Conservation (phyloP, 768 basidiomycete species). For the Leucocoprinus leucothites region DNA sequence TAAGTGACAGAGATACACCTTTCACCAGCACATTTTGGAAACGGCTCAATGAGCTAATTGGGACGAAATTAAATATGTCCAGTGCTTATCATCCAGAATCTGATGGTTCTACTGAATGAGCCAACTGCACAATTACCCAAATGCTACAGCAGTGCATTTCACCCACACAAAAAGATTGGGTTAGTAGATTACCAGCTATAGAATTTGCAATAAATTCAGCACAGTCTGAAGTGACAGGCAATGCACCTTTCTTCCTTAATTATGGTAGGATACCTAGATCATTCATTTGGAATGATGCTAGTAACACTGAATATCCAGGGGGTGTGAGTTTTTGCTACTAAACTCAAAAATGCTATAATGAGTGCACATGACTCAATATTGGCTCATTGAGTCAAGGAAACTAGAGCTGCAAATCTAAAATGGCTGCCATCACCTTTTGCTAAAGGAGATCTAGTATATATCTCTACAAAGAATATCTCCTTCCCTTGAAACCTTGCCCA, state of each 20-base stretch:
- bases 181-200: constrained; percentile 22
- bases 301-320: constrained; percentile 15
- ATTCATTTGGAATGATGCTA: constrained; percentile 17
- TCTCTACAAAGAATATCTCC: too few species aligned
- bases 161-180: constrained; percentile 31
- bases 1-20: constrained; percentile 10
- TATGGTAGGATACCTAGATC: constrained; percentile 17
- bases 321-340: constrained; percentile 18
- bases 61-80: constrained; percentile 9
- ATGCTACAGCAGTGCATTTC: constrained; percentile 22
- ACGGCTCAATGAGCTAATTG: constrained; percentile 10
- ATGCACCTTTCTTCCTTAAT: constrained; percentile 25
- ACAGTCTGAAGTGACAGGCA: constrained; percentile 19
- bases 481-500: constrained; percentile 17
- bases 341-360: constrained; percentile 22
- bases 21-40: constrained; percentile 15
- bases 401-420: constrained; percentile 23
- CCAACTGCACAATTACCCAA: constrained; percentile 19
- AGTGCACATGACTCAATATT: constrained; percentile 32
- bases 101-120: constrained; percentile 14
- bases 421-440: constrained; percentile 16
- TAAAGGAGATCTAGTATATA: constrained; percentile 18
- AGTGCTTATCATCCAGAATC: constrained; percentile 16
- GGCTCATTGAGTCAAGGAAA: constrained; percentile 26
- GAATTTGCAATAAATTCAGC: constrained; percentile 22